Base-by-base conservation (phyloP, 108 stramenopile genomes). In the Pseudonitzschia multistriata region DNA sequence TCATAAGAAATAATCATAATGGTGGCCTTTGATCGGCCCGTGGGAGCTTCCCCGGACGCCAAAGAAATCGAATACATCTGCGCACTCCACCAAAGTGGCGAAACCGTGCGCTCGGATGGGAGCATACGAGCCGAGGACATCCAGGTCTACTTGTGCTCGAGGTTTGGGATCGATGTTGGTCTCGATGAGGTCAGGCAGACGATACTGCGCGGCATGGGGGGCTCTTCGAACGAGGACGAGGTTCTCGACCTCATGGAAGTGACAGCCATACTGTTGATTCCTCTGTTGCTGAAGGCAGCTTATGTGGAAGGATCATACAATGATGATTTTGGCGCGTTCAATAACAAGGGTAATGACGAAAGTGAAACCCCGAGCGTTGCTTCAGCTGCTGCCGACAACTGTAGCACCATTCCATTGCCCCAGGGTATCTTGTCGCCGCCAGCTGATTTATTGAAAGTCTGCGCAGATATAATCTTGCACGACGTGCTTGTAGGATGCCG, bases 11-110 rank as follows among this genome's bases (percentile, higher is more conserved):
- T n/a, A n/a, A n/a, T n/a, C n/a, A n/a, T n/a, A 25, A 29, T 57
- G 56, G 47, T 48, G 47, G 36, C 33, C 25, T 63, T 35, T 0
- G 33, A 39, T n/a, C 62, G 33, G 31, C 80, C 79, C 29, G 70
- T 77, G 17, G 84, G 84, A 14, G 84, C 84, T 8, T 50, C 45
- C 10, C 79, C 80, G 10, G 87, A 85, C 74, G 72, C 81, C 11
- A 85, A 81, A 48, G 87, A 88, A 66, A 73, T 88, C 7, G 84
- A 88, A 53, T 88, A 88, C 54, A 81, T 88, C 33, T 73, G 68
- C 5, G 84, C 82, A 11, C 54, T 88, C 22, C 80, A 79, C 50
- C 73, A 79, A 45, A 69, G 72, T 0, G 48, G 62, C 28, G 24
- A 31, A 19, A 36, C 30, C 6, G 17, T 50, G 17, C 63, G 63